These are phyloP conservation scores for Trichoderma gracile DNA, from an alignment of 2,329 filamentous ascomycete genomes.

Conservation along the genomic window DNA sequence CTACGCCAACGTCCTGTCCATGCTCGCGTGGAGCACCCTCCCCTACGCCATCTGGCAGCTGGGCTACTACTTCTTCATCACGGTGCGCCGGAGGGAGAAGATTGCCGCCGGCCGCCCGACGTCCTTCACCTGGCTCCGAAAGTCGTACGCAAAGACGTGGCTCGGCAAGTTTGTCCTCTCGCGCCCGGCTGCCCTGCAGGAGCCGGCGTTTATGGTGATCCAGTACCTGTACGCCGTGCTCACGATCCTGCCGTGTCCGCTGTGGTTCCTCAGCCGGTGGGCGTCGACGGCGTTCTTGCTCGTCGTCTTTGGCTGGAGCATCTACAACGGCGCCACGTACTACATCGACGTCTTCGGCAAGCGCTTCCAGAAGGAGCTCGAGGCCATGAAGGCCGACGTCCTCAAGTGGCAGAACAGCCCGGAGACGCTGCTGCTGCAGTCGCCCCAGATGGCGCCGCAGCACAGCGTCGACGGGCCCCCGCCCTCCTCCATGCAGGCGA, in stretches of 20 bases:
- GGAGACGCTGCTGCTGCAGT: slow-evolving; percentile 45
- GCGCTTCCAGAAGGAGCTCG: slow-evolving; percentile 93
- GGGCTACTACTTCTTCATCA: slow-evolving; percentile 91
- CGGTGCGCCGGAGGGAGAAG: slow-evolving; percentile 88
- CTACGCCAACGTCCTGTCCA: slow-evolving; percentile 73
- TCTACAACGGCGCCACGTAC: slow-evolving; percentile 95
- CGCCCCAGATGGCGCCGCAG: slow-evolving; percentile 39
- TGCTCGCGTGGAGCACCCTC: slow-evolving; percentile 92
- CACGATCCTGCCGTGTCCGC: slow-evolving; percentile 90
- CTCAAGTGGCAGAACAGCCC: slow-evolving; percentile 76
- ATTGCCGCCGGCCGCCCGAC: slow-evolving; percentile 94
- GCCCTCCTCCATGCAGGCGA: slow-evolving; percentile 24
- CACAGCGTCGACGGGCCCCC: slow-evolving; percentile 29
- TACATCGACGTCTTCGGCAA: slow-evolving; percentile 99
- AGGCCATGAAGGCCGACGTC: slow-evolving; percentile 84
- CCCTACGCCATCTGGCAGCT: slow-evolving; percentile 95
- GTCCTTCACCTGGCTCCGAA: slow-evolving; percentile 94
- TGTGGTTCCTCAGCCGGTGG: slow-evolving; percentile 92
- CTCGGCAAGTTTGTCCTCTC: slow-evolving; percentile 83
- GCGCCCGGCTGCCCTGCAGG: slow-evolving; percentile 74
- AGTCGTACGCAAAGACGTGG: slow-evolving; percentile 85
- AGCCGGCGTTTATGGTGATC: slow-evolving; percentile 91
- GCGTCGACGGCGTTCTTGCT: slow-evolving; percentile 76
- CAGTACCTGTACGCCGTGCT: slow-evolving; percentile 88
- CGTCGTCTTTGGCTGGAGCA: slow-evolving; percentile 86